Conservation (phyloP, 192 early-diverging fungal genomes). For the Coemansia sp. region DNA sequence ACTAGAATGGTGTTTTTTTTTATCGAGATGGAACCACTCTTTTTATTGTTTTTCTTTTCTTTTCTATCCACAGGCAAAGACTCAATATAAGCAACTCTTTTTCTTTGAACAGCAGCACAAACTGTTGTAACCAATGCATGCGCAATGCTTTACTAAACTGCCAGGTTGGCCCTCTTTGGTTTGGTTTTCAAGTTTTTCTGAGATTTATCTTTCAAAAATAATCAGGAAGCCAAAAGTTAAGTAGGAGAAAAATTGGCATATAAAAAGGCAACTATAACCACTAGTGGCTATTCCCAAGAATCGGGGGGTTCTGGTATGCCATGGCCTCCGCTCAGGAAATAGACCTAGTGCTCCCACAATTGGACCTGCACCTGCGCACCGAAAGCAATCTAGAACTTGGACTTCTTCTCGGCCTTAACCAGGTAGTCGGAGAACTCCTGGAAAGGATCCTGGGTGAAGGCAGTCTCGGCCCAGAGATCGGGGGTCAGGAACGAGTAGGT, state of each 20-base stretch:
- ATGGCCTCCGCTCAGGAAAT: not conserved
- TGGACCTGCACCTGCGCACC: not conserved
- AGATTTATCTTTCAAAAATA: conserved; percentile 8
- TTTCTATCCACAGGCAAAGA: conserved; percentile 1
- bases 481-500: conserved; percentile 98
- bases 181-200: not conserved
- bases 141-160: not conserved
- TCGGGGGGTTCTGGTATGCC: not conserved
- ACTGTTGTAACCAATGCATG: too few relatives aligned
- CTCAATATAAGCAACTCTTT: not conserved
- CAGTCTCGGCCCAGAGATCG: conserved; percentile 91
- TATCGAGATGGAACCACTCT: too few relatives aligned
- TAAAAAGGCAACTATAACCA: not conserved
- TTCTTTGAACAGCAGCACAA: too few relatives aligned
- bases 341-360: not conserved
- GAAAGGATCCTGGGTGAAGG: conserved; percentile 85
- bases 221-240: not conserved
- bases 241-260: not conserved
- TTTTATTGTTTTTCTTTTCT: conserved; percentile 6
- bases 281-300: not conserved
- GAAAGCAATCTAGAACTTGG: conserved; percentile 33
- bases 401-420: conserved; percentile 57
- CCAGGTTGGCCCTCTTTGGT: too few relatives aligned
- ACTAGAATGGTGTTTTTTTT: too few relatives aligned
- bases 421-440: conserved; percentile 86